These are phyloP conservation scores for Epithele typhae DNA, from an alignment of 768 basidiomycete genomes.

Conservation along the genomic window DNA sequence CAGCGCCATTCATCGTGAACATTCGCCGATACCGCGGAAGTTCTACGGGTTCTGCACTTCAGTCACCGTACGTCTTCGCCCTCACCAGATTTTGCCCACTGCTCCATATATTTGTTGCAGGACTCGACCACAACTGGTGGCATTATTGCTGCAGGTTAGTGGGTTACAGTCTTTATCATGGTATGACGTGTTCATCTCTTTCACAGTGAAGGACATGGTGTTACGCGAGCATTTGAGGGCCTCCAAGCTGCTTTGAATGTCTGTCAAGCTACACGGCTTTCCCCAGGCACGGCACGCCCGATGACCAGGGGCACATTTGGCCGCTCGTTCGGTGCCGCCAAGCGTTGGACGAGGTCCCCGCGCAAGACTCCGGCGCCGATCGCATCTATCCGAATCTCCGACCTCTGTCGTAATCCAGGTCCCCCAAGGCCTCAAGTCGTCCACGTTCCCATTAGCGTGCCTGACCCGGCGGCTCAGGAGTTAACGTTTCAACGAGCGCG, in stretches of 20 bases:
- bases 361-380: too few species aligned
- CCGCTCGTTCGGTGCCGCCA: not conserved
- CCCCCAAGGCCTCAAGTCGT: too few species aligned
- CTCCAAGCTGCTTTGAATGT: constrained; percentile 61
- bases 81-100: too few species aligned
- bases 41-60: constrained; percentile 79
- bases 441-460: too few species aligned
- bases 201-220: constrained; percentile 74
- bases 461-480: too few species aligned
- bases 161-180: not conserved
- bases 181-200: not conserved
- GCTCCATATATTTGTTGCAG: constrained; percentile 25
- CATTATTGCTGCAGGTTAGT: constrained; percentile 71
- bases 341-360: too few species aligned
- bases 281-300: not conserved
- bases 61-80: constrained; percentile 48
- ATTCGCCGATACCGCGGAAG: constrained; percentile 67
- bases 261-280: not conserved
- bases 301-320: not conserved
- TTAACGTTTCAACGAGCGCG: too few species aligned
- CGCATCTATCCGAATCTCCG: too few species aligned
- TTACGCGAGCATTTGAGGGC: constrained; percentile 74
- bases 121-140: constrained; percentile 71
- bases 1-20: constrained; percentile 70
- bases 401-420: too few species aligned